Evolutionary conservation across 108 stramenopile genomes (phyloP).

Genomic region (Nannochloropsis salina): DNA sequence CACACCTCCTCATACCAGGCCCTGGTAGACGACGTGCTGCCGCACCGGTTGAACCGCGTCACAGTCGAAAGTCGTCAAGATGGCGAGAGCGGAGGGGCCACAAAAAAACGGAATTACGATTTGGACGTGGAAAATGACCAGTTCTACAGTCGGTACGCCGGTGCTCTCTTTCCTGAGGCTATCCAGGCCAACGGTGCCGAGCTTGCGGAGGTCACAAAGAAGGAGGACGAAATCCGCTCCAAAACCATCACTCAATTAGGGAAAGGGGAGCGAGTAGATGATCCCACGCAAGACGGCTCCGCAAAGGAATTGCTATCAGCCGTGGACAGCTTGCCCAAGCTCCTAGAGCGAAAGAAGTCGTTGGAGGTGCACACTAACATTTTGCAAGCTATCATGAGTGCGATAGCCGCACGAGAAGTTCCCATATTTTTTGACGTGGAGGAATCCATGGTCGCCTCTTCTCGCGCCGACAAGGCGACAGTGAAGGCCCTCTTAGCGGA

Average conservation of each 20-base stretch:
- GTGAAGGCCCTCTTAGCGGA: constrained; percentile 70
- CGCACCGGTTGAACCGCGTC: constrained; percentile 79
- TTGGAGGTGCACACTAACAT: constrained; percentile 92
- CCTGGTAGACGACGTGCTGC: constrained; percentile 85
- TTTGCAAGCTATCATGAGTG: constrained; percentile 88
- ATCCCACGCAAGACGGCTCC: constrained; percentile 30
- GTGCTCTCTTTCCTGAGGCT: constrained; percentile 89
- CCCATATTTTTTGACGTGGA: constrained; percentile 92
- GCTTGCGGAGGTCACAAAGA: constrained; percentile 81
- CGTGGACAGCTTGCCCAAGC: constrained; percentile 84
- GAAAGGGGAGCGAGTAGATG: constrained; percentile 23
- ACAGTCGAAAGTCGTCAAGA: constrained; percentile 42
- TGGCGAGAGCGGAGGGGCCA: constrained; percentile 42
- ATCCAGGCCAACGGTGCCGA: constrained; percentile 89
- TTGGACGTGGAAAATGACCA: constrained; percentile 73
- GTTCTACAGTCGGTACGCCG: constrained; percentile 67
- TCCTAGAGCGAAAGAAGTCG: constrained; percentile 87
- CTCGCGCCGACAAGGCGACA: constrained; percentile 28
- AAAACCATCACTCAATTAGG: constrained; percentile 35
- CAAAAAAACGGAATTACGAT: constrained; percentile 75
- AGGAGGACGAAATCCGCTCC: constrained; percentile 49
- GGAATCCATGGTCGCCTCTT: constrained; percentile 55
- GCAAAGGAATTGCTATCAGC: constrained; percentile 58
- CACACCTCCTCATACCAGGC: constrained; percentile 93
- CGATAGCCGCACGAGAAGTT: constrained; percentile 88